Conservation (phyloP, 2,329 filamentous ascomycete genomes). For the Coniella vitis region DNA sequence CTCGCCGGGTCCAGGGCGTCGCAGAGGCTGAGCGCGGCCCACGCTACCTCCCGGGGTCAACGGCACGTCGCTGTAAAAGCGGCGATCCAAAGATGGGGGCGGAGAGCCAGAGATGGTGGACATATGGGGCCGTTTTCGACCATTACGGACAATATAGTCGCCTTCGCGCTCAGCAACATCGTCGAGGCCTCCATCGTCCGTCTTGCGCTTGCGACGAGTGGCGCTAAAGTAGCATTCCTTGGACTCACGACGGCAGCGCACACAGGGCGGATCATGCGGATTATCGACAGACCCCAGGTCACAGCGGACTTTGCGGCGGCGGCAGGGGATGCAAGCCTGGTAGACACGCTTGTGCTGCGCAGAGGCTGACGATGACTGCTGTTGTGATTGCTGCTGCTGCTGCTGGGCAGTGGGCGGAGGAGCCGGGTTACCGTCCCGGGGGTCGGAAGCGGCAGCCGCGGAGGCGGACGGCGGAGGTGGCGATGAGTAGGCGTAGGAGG, state of each 20-base stretch:
- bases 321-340: slow-evolving; percentile 57
- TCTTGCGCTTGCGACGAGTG: slow-evolving; percentile 86
- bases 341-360: slow-evolving; percentile 55
- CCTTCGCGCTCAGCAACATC: slow-evolving; percentile 34
- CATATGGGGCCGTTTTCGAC: slow-evolving; percentile 56
- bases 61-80: slow-evolving; percentile 47
- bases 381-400: neutral
- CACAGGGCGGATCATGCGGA: slow-evolving; percentile 87
- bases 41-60: slow-evolving; percentile 59
- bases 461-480: slow-evolving; percentile 5
- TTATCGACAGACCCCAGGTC: slow-evolving; percentile 77
- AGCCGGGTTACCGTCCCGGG: slow-evolving; percentile 12
- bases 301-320: slow-evolving; percentile 55
- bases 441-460: slow-evolving; percentile 13
- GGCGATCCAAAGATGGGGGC: slow-evolving; percentile 34
- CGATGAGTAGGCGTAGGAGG: slow-evolving; percentile 13
- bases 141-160: slow-evolving; percentile 65
- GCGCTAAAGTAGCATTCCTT: slow-evolving; percentile 97
- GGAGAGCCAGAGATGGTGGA: slow-evolving; percentile 32
- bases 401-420: slow-evolving; percentile 4
- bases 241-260: slow-evolving; percentile 86
- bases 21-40: slow-evolving; percentile 60
- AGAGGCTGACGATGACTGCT: neutral
- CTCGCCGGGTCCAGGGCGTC: slow-evolving; percentile 45
- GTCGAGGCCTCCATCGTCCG: slow-evolving; percentile 48